Evolutionary conservation across 2,329 filamentous ascomycete genomes (phyloP).

Genomic region (Diaporthe eres): DNA sequence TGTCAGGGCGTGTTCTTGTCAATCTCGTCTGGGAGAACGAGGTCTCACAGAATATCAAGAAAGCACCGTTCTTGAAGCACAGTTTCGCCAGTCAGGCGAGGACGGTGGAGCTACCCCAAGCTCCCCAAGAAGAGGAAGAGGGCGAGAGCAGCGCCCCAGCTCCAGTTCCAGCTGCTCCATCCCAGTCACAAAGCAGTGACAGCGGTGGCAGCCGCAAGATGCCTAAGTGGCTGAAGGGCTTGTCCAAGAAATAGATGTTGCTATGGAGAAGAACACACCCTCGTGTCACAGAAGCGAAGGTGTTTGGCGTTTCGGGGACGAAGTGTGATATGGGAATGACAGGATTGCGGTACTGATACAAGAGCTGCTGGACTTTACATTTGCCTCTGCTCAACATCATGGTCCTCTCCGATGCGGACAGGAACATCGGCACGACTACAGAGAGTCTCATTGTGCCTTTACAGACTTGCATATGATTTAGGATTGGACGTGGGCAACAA

Average conservation of each 20-base stretch:
- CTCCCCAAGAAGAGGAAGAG: constrained; percentile 56
- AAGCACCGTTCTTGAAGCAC: constrained; percentile 70
- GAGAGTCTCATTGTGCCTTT: neutral
- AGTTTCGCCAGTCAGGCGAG: constrained; percentile 73
- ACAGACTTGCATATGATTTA: neutral
- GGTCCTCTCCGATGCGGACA: neutral
- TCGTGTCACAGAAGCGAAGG: constrained; percentile 1
- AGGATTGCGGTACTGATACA: neutral
- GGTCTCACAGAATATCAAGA: constrained; percentile 69
- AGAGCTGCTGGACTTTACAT: neutral
- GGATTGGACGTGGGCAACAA: neutral
- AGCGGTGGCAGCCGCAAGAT: constrained; percentile 59
- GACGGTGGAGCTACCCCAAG: constrained; percentile 75
- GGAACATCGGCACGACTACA: neutral
- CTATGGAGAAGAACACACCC: neutral
- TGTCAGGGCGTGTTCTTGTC: constrained; percentile 79
- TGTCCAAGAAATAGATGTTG: constrained; percentile 76
- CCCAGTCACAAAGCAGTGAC: constrained; percentile 48
- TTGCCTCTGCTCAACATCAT: neutral
- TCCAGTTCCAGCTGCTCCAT: constrained; percentile 43
- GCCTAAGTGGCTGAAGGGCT: constrained; percentile 81
- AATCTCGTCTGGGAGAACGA: constrained; percentile 81
- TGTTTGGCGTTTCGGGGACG: constrained; percentile 6
- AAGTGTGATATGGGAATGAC: neutral
- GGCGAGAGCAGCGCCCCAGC: constrained; percentile 49